Evolutionary conservation across 805 yeast species (phyloP), one percentile per base, ranked within the genome.

Genomic region (Huiozyma sinensis): DNA sequence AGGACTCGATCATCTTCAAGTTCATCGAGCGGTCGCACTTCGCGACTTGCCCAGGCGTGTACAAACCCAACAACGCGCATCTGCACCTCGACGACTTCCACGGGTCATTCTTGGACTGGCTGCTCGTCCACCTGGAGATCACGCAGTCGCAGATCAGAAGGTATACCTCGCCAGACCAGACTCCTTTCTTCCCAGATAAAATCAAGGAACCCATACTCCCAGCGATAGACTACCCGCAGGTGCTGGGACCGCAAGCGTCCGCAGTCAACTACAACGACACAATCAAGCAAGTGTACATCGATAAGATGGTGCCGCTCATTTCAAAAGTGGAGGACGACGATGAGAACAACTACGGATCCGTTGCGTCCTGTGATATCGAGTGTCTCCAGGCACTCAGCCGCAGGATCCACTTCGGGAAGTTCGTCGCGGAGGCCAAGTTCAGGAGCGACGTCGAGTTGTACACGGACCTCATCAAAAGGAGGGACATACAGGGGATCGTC

Each of bases 361-460:
- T 92, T 35, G 81, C 95, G 4, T 68, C 78, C 35, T 71, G 86
- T 49, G 98, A 92, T 60, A 83, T 90, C 45, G 95, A 84, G 52
- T 77, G 83, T 51, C 71, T 92, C 51, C 96, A 92, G 63, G 81
- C 95, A 5, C 66, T 92, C 38, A 83, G 95, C 7, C 73, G 98
- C 56, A 75, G 98, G 60, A 86, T 92, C 53, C 98, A 92, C 65
- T 92, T 90, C 66, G 98, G 98, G 41, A 85, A 84, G 65, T 92
- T 90, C 70, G 98, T 92, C 7, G 98, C 98, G 5, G 98, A 92
- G 62, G 83, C 95, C 38, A 92, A 92, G 65, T 92, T 78, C 63
- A 79, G 72, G 54, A 67, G 70, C 28, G 92, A 89, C 48, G 72
- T 69, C 33, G 84, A 75, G 41, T 63, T 61, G 41, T 87, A 80